Conservation (phyloP, 1,284 basidiomycete genomes). For the Melampsora medusae region DNA sequence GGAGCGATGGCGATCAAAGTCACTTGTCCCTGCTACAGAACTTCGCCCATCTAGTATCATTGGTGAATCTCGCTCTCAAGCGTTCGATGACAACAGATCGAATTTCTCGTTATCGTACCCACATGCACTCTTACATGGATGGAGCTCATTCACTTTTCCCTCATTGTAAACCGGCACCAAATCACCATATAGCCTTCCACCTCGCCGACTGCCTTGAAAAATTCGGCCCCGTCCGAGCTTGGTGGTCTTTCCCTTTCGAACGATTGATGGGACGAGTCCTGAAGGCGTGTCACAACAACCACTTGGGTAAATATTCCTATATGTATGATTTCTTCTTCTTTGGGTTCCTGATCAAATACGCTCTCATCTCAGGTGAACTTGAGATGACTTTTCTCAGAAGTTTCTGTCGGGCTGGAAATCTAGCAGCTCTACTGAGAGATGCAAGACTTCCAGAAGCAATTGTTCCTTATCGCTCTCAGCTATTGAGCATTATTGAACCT, state of each 20-base stretch:
- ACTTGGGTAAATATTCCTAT: background rate
- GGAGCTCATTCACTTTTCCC: background rate
- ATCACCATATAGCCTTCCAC: conserved; percentile 21
- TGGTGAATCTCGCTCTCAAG: conserved; percentile 5
- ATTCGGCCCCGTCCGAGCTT: conserved; percentile 10
- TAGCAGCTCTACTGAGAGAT: conserved; percentile 7
- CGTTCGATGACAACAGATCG: background rate
- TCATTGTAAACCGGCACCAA: background rate
- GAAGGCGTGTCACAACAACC: conserved; percentile 10
- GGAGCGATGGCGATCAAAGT: background rate
- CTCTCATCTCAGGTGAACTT: background rate
- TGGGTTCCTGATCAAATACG: background rate
- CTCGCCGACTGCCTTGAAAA: conserved; percentile 8
- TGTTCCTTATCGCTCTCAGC: background rate
- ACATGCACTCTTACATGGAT: background rate
- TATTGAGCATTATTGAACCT: background rate
- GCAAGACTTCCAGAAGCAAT: background rate
- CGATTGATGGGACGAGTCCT: conserved; percentile 11
- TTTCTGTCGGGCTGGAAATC: conserved; percentile 12
- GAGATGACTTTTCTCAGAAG: conserved; percentile 3
- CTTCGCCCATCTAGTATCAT: conserved; percentile 20
- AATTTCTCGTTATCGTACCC: background rate
- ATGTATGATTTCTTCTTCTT: too few relatives aligned
- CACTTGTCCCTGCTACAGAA: conserved; percentile 17
- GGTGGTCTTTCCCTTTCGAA: conserved; percentile 12